Base-by-base conservation (phyloP, 2,329 filamentous ascomycete genomes). In the Aureobasidium vineae region DNA sequence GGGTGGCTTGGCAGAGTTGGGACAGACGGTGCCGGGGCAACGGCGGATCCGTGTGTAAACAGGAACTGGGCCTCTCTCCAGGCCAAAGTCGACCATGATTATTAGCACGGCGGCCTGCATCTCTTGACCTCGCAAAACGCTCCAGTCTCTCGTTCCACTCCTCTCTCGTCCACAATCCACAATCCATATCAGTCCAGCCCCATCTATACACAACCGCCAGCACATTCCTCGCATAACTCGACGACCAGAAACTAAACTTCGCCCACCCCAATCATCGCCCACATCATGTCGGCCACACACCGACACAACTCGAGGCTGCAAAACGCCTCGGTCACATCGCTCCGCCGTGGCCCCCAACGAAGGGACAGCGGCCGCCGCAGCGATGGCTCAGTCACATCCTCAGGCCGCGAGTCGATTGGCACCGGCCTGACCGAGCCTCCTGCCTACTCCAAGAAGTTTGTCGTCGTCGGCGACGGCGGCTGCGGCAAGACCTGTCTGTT, bases 401-500 rank as follows among this genome's bases (percentile, higher is more conserved):
- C 87, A 59, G 89, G 89, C 73, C 85, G 88, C 75, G 88, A 93
- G 78, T 93, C 90, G 56, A 86, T 90, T 68, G 88, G 85, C 68
- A 97, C 94, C 63, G 88, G 91, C 77, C 86, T 94, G 79, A 97
- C 94, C 59, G 92, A 96, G 76, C 91, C 90, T 28, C 93, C 94
- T 4, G 86, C 91, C 66, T 97, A 95, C 81, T 98, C 94, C 72
- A 99, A 99, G 84, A 99, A 99, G 85, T 95, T 99, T 76, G 95
- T 99, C 52, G 95, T 99, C 61, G 95, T 99, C 53, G 95, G 95
- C 69, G 95, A 99, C 78, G 95, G 95, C 73, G 95, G 95, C 69
- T 99, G 95, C 79, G 95, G 95, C 74, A 99, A 99, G 87, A 99
- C 95, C 10, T 99, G 95, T 82, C 83, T 99, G 72, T 83, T 99